These are phyloP conservation scores for Phytophthora tentaculata DNA, from an alignment of 352 stramenopile species.

Conservation along the genomic window DNA sequence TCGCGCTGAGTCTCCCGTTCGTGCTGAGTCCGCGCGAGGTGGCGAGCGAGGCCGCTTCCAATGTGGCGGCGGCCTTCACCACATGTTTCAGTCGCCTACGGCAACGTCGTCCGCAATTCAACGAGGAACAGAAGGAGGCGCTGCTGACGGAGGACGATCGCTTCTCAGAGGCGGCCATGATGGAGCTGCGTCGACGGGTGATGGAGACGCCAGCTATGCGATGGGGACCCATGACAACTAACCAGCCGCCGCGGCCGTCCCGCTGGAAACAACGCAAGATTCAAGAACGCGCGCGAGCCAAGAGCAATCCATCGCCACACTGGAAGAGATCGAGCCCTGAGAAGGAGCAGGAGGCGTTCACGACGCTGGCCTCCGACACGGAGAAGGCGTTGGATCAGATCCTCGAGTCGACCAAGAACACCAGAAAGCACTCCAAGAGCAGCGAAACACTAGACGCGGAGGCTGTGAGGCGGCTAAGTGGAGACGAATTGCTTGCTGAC, in stretches of 20 bases:
- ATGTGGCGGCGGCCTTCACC: conserved; percentile 32
- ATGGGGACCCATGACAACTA: conserved; percentile 29
- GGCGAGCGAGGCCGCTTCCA: conserved; percentile 40
- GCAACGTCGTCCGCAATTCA: conserved; percentile 60
- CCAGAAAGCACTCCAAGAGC: conserved; percentile 27
- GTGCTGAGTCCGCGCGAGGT: conserved; percentile 36
- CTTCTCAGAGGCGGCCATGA: conserved; percentile 64
- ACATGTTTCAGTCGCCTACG: conserved; percentile 58
- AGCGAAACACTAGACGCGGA: conserved; percentile 42
- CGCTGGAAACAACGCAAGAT: conserved; percentile 53
- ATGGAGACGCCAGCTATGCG: conserved; percentile 42
- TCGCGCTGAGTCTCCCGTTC: conserved; percentile 36
- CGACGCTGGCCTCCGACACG: conserved; percentile 51
- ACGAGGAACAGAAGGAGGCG: conserved; percentile 74
- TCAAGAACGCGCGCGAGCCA: conserved; percentile 35
- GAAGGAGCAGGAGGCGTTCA: conserved; percentile 31
- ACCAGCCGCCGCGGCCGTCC: conserved; percentile 37
- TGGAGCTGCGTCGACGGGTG: conserved; percentile 72
- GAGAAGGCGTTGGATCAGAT: conserved; percentile 61
- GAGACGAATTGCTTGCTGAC: conserved; percentile 56
- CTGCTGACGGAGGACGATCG: conserved; percentile 60
- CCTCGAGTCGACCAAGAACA: conserved; percentile 35
- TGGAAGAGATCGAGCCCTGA: conserved; percentile 24
- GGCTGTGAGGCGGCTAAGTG: conserved; percentile 56
- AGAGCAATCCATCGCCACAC: conserved; percentile 18